A percentile compares a stretch with the other conserved stretches of the same genome.
These are phyloP conservation scores for Ambrosiella beaveri DNA, from an alignment of 2,329 filamentous ascomycete genomes.

Conservation along the genomic window DNA sequence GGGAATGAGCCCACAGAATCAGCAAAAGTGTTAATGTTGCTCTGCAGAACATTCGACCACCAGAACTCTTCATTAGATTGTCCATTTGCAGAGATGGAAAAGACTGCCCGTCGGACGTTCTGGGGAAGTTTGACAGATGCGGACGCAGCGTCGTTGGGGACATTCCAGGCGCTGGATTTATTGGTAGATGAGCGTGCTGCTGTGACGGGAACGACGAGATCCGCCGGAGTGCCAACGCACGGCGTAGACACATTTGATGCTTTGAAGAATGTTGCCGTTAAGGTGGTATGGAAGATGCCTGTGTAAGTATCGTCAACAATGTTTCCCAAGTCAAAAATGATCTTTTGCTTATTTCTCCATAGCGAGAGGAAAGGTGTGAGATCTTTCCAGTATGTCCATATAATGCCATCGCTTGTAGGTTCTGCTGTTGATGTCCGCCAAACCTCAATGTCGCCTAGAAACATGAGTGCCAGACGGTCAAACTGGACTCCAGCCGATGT, in stretches of 20 bases:
- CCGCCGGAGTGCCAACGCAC: conserved; percentile 27
- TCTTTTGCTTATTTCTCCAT: conserved; percentile 50
- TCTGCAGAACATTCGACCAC: conserved; percentile 61
- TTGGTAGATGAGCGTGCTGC: conserved; percentile 31
- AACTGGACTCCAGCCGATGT: conserved; percentile 55
- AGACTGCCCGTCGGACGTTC: conserved; percentile 50
- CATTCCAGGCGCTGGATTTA: conserved; percentile 46
- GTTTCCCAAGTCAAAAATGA: conserved; percentile 70
- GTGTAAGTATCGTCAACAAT: conserved; percentile 54
- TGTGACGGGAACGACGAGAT: conserved; percentile 52
- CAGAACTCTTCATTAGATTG: conserved; percentile 69
- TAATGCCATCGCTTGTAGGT: conserved; percentile 51
- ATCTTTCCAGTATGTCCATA: conserved; percentile 64
- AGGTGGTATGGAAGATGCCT: conserved; percentile 52
- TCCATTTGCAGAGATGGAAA: conserved; percentile 61
- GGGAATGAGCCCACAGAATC: conserved; percentile 37
- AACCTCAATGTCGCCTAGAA: conserved; percentile 60
- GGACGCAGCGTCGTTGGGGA: conserved; percentile 45
- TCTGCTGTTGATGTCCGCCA: conserved; percentile 73
- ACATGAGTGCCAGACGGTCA: conserved; percentile 61
- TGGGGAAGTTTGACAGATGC: conserved; percentile 44
- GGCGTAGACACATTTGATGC: conserved; percentile 13
- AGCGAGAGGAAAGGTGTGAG: conserved; percentile 54
- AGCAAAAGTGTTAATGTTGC: conserved; percentile 41
- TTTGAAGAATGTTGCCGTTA: conserved; percentile 56